These are phyloP conservation scores for Thielaviopsis euricoi DNA, from an alignment of 2,329 filamentous ascomycete genomes.

Conservation along the genomic window DNA sequence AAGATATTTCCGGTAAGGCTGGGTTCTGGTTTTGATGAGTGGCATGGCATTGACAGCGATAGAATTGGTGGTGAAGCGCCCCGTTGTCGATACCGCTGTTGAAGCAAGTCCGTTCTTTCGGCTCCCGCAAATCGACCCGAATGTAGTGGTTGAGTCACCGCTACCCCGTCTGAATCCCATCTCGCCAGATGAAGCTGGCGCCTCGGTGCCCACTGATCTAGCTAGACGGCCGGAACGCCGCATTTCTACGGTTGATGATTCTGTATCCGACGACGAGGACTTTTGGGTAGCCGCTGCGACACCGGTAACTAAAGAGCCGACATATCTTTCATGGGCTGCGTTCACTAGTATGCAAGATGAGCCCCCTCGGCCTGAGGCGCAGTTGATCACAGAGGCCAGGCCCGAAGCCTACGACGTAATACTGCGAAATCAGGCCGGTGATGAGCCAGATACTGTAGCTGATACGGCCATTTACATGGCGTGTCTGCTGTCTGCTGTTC, in stretches of 20 bases:
- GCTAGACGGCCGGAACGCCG: background rate
- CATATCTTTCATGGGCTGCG: conserved; percentile 52
- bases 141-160: background rate
- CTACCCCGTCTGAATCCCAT: conserved; percentile 1
- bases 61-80: conserved; percentile 3
- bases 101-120: conserved; percentile 10
- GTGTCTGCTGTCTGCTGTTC: conserved; percentile 47
- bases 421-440: conserved; percentile 26
- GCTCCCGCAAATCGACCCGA: conserved; percentile 10
- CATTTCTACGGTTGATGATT: background rate
- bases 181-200: background rate
- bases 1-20: conserved; percentile 17
- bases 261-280: conserved; percentile 17
- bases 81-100: conserved; percentile 1
- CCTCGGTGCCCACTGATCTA: background rate
- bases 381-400: conserved; percentile 54
- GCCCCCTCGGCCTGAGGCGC: conserved; percentile 24
- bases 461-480: conserved; percentile 32
- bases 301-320: conserved; percentile 18
- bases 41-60: background rate
- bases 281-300: conserved; percentile 31
- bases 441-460: conserved; percentile 22
- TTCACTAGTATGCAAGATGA: conserved; percentile 29
- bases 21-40: too few relatives aligned
- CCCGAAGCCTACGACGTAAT: conserved; percentile 49